Evolutionary conservation across 2,329 filamentous ascomycete genomes (phyloP).

Genomic region (Trichoderma polysporum): DNA sequence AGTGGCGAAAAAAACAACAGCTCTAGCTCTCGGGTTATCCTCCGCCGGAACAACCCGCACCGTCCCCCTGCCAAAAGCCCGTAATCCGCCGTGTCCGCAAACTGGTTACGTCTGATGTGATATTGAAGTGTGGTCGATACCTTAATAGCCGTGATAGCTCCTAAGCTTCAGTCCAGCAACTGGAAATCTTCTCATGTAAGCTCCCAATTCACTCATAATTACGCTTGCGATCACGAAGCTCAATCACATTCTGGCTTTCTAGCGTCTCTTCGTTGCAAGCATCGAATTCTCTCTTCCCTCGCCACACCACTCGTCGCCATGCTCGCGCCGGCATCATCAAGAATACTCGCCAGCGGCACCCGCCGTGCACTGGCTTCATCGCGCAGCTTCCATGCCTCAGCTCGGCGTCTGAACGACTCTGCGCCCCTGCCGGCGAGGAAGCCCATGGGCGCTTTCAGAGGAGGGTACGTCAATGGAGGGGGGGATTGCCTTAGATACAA

Average conservation of each 20-base stretch:
- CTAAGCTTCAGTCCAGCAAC: neutral
- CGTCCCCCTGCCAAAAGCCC: neutral
- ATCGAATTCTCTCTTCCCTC: conserved; percentile 12
- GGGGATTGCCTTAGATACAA: conserved; percentile 15
- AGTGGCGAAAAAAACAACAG: conserved; percentile 7
- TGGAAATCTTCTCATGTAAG: conserved; percentile 22
- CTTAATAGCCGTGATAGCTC: conserved; percentile 7
- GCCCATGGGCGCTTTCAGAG: conserved; percentile 61
- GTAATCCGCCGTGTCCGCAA: conserved; percentile 17
- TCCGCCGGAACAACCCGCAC: conserved; percentile 25
- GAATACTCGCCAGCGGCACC: conserved; percentile 44
- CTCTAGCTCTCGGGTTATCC: conserved; percentile 11
- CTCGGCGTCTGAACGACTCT: conserved; percentile 45
- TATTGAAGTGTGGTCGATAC: neutral
- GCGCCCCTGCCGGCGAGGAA: conserved; percentile 55
- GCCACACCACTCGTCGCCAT: conserved; percentile 36
- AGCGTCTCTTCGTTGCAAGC: neutral
- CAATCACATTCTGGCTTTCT: conserved; percentile 20
- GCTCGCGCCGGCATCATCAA: conserved; percentile 39
- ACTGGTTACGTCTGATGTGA: neutral
- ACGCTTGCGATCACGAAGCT: neutral
- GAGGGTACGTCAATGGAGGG: conserved; percentile 50
- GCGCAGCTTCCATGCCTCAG: conserved; percentile 52
- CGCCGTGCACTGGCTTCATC: conserved; percentile 38
- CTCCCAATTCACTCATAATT: conserved; percentile 15